Conservation (phyloP, 208 protist species). For the Sergeia podlipaevii region DNA sequence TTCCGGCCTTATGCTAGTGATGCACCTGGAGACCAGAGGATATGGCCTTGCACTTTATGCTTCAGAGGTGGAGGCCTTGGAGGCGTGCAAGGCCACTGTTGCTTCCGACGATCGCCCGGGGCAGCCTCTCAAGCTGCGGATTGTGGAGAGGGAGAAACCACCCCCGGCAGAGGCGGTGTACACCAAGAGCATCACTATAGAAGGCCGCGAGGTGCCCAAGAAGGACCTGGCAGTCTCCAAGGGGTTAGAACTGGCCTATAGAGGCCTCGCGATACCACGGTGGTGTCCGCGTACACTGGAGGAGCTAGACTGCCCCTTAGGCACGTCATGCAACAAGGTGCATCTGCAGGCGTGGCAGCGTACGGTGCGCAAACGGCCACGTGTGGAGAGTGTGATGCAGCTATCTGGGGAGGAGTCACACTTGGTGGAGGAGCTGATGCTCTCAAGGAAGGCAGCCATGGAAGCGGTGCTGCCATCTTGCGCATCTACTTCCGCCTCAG, state of each 20-base stretch:
- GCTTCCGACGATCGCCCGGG: conserved; percentile 25
- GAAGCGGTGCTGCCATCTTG: conserved; percentile 16
- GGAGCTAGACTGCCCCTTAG: conserved; percentile 68
- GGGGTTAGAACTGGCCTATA: conserved; percentile 75
- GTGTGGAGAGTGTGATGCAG: conserved; percentile 12
- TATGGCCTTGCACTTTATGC: conserved; percentile 82
- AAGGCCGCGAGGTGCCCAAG: conserved; percentile 67
- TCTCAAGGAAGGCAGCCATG: conserved; percentile 9
- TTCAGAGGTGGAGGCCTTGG: conserved; percentile 76
- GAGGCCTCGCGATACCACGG: conserved; percentile 46
- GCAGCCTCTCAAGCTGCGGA: conserved; percentile 53
- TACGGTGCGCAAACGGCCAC: conserved; percentile 69
- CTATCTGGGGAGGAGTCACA: conserved; percentile 31
- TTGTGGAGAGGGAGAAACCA: conserved; percentile 69
- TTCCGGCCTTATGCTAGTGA: conserved; percentile 82
- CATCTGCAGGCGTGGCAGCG: conserved; percentile 52
- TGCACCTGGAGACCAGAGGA: conserved; percentile 74
- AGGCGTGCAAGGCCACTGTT: conserved; percentile 71
- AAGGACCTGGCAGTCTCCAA: conserved; percentile 52
- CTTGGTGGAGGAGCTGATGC: conserved; percentile 24
- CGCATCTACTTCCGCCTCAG: conserved; percentile 13
- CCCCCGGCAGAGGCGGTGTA: conserved; percentile 74
- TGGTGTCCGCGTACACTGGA: conserved; percentile 72
- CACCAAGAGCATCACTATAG: conserved; percentile 54
- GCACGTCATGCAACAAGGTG: conserved; percentile 59